Base-by-base conservation (phyloP, 768 basidiomycete species). In the Termitomyces sp. region DNA sequence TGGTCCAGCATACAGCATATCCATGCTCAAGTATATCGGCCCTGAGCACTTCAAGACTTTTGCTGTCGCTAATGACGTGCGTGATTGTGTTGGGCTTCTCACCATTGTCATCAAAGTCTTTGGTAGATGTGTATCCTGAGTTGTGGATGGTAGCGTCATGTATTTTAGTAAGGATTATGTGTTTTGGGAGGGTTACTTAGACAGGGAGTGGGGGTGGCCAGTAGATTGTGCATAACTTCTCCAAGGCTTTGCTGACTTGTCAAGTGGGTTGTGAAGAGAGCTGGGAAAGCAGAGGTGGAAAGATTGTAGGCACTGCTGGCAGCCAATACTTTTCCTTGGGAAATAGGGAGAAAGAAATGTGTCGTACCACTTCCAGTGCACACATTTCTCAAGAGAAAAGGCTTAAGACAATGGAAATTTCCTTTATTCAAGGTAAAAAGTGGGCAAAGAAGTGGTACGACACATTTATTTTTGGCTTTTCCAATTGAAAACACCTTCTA, bases 41-140 rank as follows among this genome's bases (percentile, higher is more conserved):
- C 43, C 84, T 79, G 49, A 89, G 71, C 48, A 77, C 56, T 44
- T 82, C 78, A 16, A 77, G 54, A 50, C 66, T 3, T 12, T 61
- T 42, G 16, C 3, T 68, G 10, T 70, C 72, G 3, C 70, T 63
- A 32, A 59, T 47, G 23, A 57, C 43, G 49, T 56, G 47, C 43
- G 52, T 52, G 41, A 53, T 56, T 52, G 23, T 47, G 17, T 55
- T 59, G 5, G 58, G 58, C 19, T 58, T 57, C 7, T 69, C 72
- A 1, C 68, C 67, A 2, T 71, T 69, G 1, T 76, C 77, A 0
- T 79, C 80, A 0, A 84, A 83, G 48, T 82, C 84, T 50, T 84
- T 85, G 25, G 84, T 85, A 40, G 87, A 88, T 5, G 86, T 89
- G 60, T 91, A 91, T 35, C 89, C 89, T 11, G 88, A 90, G 68